phyloP scores from a whole-genome alignment of 306 rosid genomes.

The Clitoria ternatea region DNA sequence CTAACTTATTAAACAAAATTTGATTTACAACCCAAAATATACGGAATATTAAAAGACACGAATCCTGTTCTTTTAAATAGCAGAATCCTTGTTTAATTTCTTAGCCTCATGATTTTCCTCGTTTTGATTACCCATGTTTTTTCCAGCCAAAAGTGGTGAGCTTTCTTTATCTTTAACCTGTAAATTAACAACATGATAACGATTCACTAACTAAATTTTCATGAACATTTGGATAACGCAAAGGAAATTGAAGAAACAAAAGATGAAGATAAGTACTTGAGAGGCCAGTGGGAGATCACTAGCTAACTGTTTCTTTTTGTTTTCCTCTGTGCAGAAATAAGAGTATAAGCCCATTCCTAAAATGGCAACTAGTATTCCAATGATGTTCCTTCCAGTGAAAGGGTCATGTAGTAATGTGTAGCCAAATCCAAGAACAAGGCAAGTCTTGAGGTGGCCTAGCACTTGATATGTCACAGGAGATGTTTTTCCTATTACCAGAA shows the following conservation, averaged over 20 bases:
- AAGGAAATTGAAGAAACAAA: background rate
- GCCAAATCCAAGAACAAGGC: conserved; percentile 92
- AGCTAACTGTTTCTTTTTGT: conserved; percentile 62
- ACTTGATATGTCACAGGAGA: conserved; percentile 98
- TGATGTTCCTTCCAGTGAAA: conserved; percentile 79
- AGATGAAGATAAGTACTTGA: conserved; percentile 44
- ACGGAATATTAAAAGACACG: conserved; percentile 6
- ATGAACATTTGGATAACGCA: background rate
- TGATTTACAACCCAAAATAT: conserved; percentile 9
- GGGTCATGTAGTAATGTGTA: conserved; percentile 96
- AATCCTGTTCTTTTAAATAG: conserved; percentile 45
- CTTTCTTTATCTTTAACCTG: conserved; percentile 73
- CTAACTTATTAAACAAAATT: no score
- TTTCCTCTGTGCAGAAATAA: conserved; percentile 81
- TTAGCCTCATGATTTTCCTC: conserved; percentile 67
- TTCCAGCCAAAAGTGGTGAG: conserved; percentile 55
- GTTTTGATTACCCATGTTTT: conserved; percentile 53
- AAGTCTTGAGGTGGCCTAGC: conserved; percentile 93
- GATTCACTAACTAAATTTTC: background rate
- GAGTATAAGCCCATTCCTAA: conserved; percentile 94
- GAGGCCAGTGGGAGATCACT: conserved; percentile 53
- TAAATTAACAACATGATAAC: background rate
- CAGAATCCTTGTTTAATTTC: conserved; percentile 73
- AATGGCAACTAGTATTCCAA: conserved; percentile 76
- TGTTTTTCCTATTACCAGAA: conserved; percentile 93